phyloP scores from a whole-genome alignment of 2,329 filamentous ascomycete species.

The Ceratocystis diversiconidia region DNA sequence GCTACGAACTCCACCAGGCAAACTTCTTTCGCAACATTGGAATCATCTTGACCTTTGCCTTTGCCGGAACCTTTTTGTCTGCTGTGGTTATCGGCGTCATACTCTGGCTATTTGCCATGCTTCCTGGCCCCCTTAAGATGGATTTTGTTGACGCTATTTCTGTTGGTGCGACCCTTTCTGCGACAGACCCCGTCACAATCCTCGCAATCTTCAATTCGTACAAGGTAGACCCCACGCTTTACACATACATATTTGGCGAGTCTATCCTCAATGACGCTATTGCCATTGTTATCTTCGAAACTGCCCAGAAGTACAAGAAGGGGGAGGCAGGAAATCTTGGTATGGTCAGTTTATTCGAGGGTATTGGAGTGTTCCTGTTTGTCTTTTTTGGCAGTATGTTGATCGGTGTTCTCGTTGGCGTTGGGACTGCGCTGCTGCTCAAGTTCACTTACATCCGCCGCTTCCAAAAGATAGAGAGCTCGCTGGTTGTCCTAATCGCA shows the following conservation, averaged over 20 bases:
- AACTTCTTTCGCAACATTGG: slow-evolving; percentile 99
- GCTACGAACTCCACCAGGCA: slow-evolving; percentile 93
- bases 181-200: slow-evolving; percentile 94
- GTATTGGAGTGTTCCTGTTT: slow-evolving; percentile 83
- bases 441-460: slow-evolving; percentile 91
- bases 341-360: slow-evolving; percentile 73
- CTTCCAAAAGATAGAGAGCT: slow-evolving; percentile 93
- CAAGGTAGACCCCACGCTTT: slow-evolving; percentile 96
- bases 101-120: slow-evolving; percentile 73
- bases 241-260: slow-evolving; percentile 97
- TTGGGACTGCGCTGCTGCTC: slow-evolving; percentile 71
- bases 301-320: slow-evolving; percentile 80
- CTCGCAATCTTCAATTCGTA: slow-evolving; percentile 98
- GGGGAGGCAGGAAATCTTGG: slow-evolving; percentile 59
- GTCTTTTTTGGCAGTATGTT: slow-evolving; percentile 91
- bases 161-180: slow-evolving; percentile 87
- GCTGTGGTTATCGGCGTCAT: slow-evolving; percentile 86
- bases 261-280: slow-evolving; percentile 97
- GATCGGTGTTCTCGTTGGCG: slow-evolving; percentile 76
- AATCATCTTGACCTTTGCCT: slow-evolving; percentile 92
- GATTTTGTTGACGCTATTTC: slow-evolving; percentile 92
- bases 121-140: slow-evolving; percentile 73
- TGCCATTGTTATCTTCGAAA: slow-evolving; percentile 96
- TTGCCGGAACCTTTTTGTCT: slow-evolving; percentile 92
- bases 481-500: slow-evolving; percentile 79